Base-by-base conservation (phyloP, 441 rosid genomes). In the Jatropha multifida region DNA sequence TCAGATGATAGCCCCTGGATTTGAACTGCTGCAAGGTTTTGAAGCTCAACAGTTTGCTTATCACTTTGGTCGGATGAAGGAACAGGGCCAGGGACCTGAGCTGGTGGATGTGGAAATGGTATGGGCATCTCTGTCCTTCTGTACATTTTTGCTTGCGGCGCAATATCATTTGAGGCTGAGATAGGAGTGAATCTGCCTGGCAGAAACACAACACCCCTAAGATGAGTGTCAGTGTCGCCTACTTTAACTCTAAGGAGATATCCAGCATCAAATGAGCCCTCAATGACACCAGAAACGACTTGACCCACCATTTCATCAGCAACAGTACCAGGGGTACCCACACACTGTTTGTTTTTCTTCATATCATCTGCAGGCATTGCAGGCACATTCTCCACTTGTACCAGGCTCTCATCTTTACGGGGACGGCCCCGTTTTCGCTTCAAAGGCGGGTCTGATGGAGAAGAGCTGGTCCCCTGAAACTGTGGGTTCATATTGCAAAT, bases 391-490 rank as follows among this genome's bases (percentile, higher is more conserved):
- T 84, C 85, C 37, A 80, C 87, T 68, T 76, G 88, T 71, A 72
- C 71, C 60, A 65, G 32, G 74, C 49, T 71, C 78, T 86, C 91
- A 64, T 88, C 90, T 79, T 86, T 89, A 32, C 89, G 89, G 3
- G 98, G 97, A 66, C 93, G 95, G 46, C 96, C 94, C 67, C 97
- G 90, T 69, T 88, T 92, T 42, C 94, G 82, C 80, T 83, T 94
- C 68, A 69, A 69, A 20, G 90, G 87, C 44, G 77, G 73, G 17
- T 85, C 90, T 55, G 81, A 73, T 51, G 83, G 74, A 72, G 90
- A 84, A 61, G 83, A 81, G 74, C 73, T 56, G 18, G 74, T 54
- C 60, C 82, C 89, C 74, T 78, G 90, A 71, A 56, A 73, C 76
- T 83, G 84, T 55, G 83, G 84, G 78, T 76, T 86, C 98, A 94